These are phyloP conservation scores for Russula lepida DNA, from an alignment of 768 basidiomycete genomes.

Conservation along the genomic window DNA sequence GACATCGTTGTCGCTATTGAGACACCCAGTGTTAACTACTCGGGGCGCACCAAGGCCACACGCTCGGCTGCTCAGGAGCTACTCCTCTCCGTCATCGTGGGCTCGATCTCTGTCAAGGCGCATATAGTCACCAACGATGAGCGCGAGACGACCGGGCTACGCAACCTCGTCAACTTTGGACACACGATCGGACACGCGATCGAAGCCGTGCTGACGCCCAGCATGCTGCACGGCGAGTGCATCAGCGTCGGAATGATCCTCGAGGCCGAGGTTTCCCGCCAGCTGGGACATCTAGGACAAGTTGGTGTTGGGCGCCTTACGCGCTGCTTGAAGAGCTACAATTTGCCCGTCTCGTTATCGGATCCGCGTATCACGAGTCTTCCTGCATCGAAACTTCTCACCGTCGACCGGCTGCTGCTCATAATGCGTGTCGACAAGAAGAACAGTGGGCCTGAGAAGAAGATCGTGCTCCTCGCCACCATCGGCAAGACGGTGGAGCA, in stretches of 20 bases:
- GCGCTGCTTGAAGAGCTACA: slow-evolving; percentile 83
- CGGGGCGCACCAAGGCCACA: slow-evolving; percentile 49
- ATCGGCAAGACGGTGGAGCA: slow-evolving; percentile 92
- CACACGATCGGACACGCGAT: slow-evolving; percentile 98
- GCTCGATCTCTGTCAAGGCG: slow-evolving; percentile 91
- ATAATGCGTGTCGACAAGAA: slow-evolving; percentile 94
- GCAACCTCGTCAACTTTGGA: slow-evolving; percentile 98
- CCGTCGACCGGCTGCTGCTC: slow-evolving; percentile 76
- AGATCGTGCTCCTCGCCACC: slow-evolving; percentile 82
- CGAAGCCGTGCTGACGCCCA: slow-evolving; percentile 90
- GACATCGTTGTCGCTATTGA: slow-evolving; percentile 85
- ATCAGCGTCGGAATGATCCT: slow-evolving; percentile 94
- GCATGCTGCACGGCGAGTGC: slow-evolving; percentile 94
- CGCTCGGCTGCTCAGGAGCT: slow-evolving; percentile 74
- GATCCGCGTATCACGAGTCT: slow-evolving; percentile 72
- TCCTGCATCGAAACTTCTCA: slow-evolving; percentile 62
- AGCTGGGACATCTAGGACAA: slow-evolving; percentile 80
- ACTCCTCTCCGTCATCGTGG: slow-evolving; percentile 84
- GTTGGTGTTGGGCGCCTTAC: slow-evolving; percentile 87
- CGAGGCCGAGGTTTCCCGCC: slow-evolving; percentile 88
- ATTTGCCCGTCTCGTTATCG: slow-evolving; percentile 72
- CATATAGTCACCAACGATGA: slow-evolving; percentile 97
- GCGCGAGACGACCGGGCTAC: slow-evolving; percentile 82
- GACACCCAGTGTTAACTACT: slow-evolving; percentile 50
- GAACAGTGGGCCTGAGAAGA: slow-evolving; percentile 88